Conservation (phyloP, 2,329 filamentous ascomycete genomes). For the Bipolaris oryzae region DNA sequence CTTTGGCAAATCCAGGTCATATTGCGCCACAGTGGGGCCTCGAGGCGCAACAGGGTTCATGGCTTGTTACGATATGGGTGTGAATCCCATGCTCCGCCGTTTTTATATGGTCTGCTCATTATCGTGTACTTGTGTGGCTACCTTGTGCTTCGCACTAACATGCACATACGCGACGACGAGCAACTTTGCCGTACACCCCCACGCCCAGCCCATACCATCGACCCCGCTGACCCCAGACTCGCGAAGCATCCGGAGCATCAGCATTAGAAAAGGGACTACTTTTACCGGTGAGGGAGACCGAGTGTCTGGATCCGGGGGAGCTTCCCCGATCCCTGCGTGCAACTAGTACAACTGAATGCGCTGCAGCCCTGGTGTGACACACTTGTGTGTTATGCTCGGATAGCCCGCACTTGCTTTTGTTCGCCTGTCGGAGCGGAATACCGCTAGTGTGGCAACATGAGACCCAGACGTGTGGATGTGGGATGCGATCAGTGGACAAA, state of each 20-base stretch:
- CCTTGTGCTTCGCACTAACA: constrained; percentile 2
- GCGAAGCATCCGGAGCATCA: constrained; percentile 13
- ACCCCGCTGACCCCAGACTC: constrained; percentile 24
- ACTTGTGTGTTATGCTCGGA: constrained; percentile 19
- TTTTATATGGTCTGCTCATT: constrained; percentile 5
- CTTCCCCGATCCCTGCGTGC: constrained; percentile 29
- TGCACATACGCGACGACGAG: constrained; percentile 10
- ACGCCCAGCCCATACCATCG: constrained; percentile 14
- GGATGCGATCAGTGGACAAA: constrained; percentile 12
- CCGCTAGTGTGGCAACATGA: constrained; percentile 24
- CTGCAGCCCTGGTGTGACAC: constrained; percentile 15
- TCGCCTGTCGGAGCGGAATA: constrained; percentile 17
- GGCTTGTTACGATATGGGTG: constrained; percentile 9
- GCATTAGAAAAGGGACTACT: constrained; percentile 19
- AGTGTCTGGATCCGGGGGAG: constrained; percentile 29
- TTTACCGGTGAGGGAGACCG: constrained; percentile 28
- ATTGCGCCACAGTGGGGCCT: constrained; percentile 8
- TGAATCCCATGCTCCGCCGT: constrained; percentile 3
- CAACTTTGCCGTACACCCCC: constrained; percentile 21
- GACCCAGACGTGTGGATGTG: constrained; percentile 6
- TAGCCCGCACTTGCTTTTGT: constrained; percentile 24
- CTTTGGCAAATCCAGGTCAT: not conserved
- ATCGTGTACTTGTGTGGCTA: constrained; percentile 10
- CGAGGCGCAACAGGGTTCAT: constrained; percentile 6
- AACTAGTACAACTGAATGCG: constrained; percentile 9